These are phyloP conservation scores for Recurvomyces mirabilis DNA, from an alignment of 495 filamentous ascomycete genomes.

Conservation along the genomic window DNA sequence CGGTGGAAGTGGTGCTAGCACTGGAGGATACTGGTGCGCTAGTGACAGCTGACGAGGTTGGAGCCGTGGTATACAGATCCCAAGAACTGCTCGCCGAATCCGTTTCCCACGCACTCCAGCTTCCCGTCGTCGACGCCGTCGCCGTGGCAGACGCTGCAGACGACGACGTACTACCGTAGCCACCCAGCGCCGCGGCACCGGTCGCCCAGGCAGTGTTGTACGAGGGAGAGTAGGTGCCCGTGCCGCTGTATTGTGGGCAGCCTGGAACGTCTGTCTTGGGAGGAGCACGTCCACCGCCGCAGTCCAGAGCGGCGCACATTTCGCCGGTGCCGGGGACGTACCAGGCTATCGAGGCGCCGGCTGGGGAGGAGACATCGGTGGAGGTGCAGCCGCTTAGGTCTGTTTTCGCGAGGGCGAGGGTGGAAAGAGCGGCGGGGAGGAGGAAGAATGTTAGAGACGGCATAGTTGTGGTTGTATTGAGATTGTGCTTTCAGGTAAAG, in stretches of 20 bases:
- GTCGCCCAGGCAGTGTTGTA: slow-evolving; percentile 34
- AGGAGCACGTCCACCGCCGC: slow-evolving; percentile 52
- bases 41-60: neutral
- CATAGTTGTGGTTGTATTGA: slow-evolving; percentile 3
- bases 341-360: slow-evolving; percentile 38
- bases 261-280: slow-evolving; percentile 50
- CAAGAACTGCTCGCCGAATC: slow-evolving; percentile 1
- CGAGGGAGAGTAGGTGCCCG: slow-evolving; percentile 40
- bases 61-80: slow-evolving; percentile 8
- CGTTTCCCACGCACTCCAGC: slow-evolving; percentile 3
- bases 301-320: slow-evolving; percentile 51
- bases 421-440: slow-evolving; percentile 18
- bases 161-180: neutral
- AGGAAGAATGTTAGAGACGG: slow-evolving; percentile 8
- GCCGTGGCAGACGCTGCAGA: neutral
- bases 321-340: slow-evolving; percentile 48
- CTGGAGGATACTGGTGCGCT: too few relatives aligned
- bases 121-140: neutral
- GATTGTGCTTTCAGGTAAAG: too few relatives aligned
- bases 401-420: slow-evolving; percentile 34
- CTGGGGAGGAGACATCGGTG: slow-evolving; percentile 26
- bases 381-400: slow-evolving; percentile 38
- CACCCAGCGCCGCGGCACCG: slow-evolving; percentile 2
- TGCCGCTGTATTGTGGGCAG: slow-evolving; percentile 47
- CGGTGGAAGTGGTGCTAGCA: too few relatives aligned